A percentile compares a stretch with the other conserved stretches of the same genome.
phyloP scores from a whole-genome alignment of 2,329 filamentous ascomycete genomes.

The Colletotrichum eleusines region DNA sequence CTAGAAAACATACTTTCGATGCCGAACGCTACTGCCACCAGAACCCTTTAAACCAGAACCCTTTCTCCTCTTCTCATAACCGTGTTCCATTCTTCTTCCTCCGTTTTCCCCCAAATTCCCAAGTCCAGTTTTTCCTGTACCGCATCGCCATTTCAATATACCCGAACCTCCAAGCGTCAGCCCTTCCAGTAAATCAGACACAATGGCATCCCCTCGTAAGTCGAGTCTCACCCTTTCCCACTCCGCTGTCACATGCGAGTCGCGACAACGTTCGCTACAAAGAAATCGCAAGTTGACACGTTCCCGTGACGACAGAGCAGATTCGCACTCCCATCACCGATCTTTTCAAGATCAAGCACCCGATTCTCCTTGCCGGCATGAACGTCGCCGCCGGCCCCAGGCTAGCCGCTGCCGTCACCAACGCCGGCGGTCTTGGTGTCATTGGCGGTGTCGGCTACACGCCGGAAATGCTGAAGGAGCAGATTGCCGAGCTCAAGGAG shows the following conservation, averaged over 20 bases:
- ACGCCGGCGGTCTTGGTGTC: slow-evolving; percentile 95
- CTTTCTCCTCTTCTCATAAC: background rate
- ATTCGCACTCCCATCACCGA: slow-evolving; percentile 94
- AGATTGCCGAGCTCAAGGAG: slow-evolving; percentile 93
- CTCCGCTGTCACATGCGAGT: slow-evolving; percentile 38
- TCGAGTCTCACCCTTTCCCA: slow-evolving; percentile 41
- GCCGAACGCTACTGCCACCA: slow-evolving; percentile 24
- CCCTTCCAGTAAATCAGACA: slow-evolving; percentile 45
- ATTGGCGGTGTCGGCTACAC: slow-evolving; percentile 97
- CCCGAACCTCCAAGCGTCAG: slow-evolving; percentile 4
- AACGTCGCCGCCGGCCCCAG: slow-evolving; percentile 98
- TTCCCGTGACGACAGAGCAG: slow-evolving; percentile 69
- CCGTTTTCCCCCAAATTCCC: slow-evolving; percentile 23
- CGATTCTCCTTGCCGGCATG: slow-evolving; percentile 96
- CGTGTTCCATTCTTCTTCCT: slow-evolving; percentile 19
- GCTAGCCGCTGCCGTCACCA: slow-evolving; percentile 95
- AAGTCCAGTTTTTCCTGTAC: slow-evolving; percentile 34
- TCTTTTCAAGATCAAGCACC: slow-evolving; percentile 98
- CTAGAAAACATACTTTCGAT: slow-evolving; percentile 35
- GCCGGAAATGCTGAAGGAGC: slow-evolving; percentile 95
- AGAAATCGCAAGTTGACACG: slow-evolving; percentile 42
- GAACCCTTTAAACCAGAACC: slow-evolving; percentile 34
- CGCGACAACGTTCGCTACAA: background rate
- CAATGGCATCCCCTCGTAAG: slow-evolving; percentile 86
- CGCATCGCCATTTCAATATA: slow-evolving; percentile 35